Evolutionary conservation across 2,329 filamentous ascomycete species (phyloP).

Genomic region (Cercospora sojina): DNA sequence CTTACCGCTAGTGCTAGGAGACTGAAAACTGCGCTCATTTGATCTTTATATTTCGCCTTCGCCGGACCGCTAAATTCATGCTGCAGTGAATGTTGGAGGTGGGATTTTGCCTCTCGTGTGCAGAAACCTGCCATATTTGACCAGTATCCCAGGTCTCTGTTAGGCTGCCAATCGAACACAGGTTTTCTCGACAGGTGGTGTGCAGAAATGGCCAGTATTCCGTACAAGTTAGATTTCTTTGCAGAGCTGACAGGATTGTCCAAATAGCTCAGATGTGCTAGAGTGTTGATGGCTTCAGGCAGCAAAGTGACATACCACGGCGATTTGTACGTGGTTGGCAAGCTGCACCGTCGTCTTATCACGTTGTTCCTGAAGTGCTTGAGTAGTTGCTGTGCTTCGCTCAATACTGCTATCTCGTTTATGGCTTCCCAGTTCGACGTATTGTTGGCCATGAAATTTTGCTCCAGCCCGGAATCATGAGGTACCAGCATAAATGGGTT

Average conservation of each 20-base stretch:
- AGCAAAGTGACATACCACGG: conserved; percentile 11
- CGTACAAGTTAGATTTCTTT: conserved; percentile 10
- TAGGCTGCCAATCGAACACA: neutral
- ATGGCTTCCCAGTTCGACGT: neutral
- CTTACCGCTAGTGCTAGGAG: conserved; percentile 39
- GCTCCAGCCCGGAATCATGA: neutral
- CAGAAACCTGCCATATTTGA: neutral
- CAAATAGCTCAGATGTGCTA: conserved; percentile 11
- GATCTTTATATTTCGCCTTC: conserved; percentile 43
- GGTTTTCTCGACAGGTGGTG: conserved; percentile 6
- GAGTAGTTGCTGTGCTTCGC: conserved; percentile 11
- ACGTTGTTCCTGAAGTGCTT: conserved; percentile 15
- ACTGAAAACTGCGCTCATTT: conserved; percentile 40
- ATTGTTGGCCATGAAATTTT: neutral
- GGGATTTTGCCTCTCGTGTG: conserved; percentile 24
- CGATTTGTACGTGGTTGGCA: conserved; percentile 15
- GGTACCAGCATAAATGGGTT: neutral
- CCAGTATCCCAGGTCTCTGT: neutral
- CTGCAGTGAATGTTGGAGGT: conserved; percentile 35
- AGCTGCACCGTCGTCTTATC: neutral
- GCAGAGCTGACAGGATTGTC: conserved; percentile 4
- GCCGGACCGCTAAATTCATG: conserved; percentile 34
- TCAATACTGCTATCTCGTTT: neutral
- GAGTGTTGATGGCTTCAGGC: conserved; percentile 12
- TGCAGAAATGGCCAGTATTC: conserved; percentile 12